Base-by-base conservation (phyloP, 306 rosid genomes). In the Rosa multiflora region DNA sequence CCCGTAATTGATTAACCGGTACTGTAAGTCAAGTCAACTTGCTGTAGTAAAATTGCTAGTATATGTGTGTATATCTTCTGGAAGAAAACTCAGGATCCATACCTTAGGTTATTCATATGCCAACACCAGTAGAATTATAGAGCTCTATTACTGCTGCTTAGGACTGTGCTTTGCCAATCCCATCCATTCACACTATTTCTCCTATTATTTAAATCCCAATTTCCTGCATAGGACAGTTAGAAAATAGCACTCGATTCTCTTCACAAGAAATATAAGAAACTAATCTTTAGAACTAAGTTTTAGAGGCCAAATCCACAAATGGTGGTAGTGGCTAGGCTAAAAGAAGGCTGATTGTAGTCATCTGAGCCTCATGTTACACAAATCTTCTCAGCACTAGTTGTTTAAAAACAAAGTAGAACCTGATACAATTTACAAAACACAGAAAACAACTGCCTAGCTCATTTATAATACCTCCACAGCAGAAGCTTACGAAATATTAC, bases 11-110 rank as follows among this genome's bases (percentile, higher is more conserved):
- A 37, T 76, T 70, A 78, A 20, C 52, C 35, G 81, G 9, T 44
- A 44, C 66, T 4, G 3, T 32, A 32, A 32, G 37, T 32, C 43
- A 52, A n/a, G 82, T 75, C 90, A 68, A 83, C 81, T 26, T 66
- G 17, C 52, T 43, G 43, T 6, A 61, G 67, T 52, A 82, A 80
- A 68, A 62, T 26, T 47, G 79, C 72, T 18, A 18, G 71, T 21
- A 44, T 56, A 15, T 21, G 67, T 74, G 62, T 14, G 76, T 74
- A 61, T 4, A 32, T 75, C 9, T 72, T 5, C 32, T 78, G 47
- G 29, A 63, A 76, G 72, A 69, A 66, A 37, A 55, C 18, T 67
- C 46, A 23, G 15, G 5, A 26, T n/a, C 53, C 72, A 13, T 49
- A 64, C 44, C 55, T 37, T 59, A 42, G 59, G 37, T 52, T 14